A percentile compares a stretch with the other conserved stretches of the same genome.
These are phyloP conservation scores for Botrytis porri DNA, from an alignment of 2,329 filamentous ascomycete species.

Conservation along the genomic window DNA sequence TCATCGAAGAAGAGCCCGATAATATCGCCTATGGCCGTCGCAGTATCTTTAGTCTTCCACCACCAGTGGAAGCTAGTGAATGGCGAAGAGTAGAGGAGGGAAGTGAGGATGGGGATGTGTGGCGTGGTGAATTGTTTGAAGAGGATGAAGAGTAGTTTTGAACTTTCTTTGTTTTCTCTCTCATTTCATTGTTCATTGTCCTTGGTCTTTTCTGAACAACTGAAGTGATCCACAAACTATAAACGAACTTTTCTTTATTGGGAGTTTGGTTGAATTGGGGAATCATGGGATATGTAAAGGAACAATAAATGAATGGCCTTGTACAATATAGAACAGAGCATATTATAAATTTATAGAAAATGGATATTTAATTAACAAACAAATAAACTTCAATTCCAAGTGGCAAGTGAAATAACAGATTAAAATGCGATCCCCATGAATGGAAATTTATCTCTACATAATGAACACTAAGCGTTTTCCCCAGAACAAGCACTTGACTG, in stretches of 20 bases:
- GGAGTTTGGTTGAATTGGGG: not conserved
- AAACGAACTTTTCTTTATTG: not conserved
- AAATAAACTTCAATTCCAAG: not conserved
- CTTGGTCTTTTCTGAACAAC: not conserved
- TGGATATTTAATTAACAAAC: not conserved
- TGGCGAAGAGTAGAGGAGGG: not conserved
- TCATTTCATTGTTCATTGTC: not conserved
- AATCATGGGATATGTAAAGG: not conserved
- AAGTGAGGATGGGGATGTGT: not conserved
- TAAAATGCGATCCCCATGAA: not conserved
- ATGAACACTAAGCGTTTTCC: not conserved
- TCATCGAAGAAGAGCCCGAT: not conserved
- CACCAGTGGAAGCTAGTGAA: accelerated
- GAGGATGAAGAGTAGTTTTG: not conserved
- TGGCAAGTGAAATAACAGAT: not conserved
- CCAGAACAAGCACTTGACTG: not conserved
- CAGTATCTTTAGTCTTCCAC: not conserved
- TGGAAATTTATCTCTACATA: not conserved
- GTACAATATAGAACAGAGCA: not conserved
- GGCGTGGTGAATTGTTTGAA: not conserved
- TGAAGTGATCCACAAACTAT: not conserved
- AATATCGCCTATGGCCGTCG: not conserved
- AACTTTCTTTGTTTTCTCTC: not conserved
- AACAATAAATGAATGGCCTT: not conserved
- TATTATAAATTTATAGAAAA: not conserved